Evolutionary conservation across 2,329 filamentous ascomycete species (phyloP).

Genomic region (Alternaria sp.): DNA sequence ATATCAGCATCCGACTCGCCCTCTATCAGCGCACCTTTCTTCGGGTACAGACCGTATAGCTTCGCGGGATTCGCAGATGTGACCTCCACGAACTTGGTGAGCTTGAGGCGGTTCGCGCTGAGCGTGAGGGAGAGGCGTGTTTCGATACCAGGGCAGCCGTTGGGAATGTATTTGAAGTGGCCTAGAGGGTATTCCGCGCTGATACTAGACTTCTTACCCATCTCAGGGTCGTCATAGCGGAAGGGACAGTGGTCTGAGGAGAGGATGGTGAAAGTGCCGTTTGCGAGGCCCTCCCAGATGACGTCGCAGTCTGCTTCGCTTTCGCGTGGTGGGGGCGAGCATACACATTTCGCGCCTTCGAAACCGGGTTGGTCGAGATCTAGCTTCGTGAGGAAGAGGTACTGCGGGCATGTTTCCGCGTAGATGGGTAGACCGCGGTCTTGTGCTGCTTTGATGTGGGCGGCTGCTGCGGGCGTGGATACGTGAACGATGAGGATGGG

Average conservation of each 20-base stretch:
- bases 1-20: slow-evolving; percentile 63
- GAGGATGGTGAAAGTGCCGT: slow-evolving; percentile 61
- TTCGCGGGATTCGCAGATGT: slow-evolving; percentile 63
- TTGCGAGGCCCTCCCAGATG: slow-evolving; percentile 59
- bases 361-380: slow-evolving; percentile 60
- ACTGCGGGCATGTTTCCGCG: slow-evolving; percentile 64
- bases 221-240: slow-evolving; percentile 52
- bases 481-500: slow-evolving; percentile 64
- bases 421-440: slow-evolving; percentile 58
- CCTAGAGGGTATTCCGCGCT: slow-evolving; percentile 52
- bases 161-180: slow-evolving; percentile 64
- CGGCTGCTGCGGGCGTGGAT: slow-evolving; percentile 55
- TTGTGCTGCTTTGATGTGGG: slow-evolving; percentile 58
- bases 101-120: slow-evolving; percentile 47
- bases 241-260: slow-evolving; percentile 59
- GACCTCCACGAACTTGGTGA: slow-evolving; percentile 62
- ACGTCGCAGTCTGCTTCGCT: slow-evolving; percentile 56
- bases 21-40: slow-evolving; percentile 58
- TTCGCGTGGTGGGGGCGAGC: slow-evolving; percentile 59
- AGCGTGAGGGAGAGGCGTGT: slow-evolving; percentile 60
- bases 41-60: slow-evolving; percentile 62
- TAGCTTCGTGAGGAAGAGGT: slow-evolving; percentile 60
- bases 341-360: slow-evolving; percentile 63
- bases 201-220: slow-evolving; percentile 57
- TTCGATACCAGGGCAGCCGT: slow-evolving; percentile 65